Percentiles rank a stretch among this genome's conserved stretches.
phyloP scores from a whole-genome alignment of 106 monocot species.

The Dendrobium catenatum region DNA sequence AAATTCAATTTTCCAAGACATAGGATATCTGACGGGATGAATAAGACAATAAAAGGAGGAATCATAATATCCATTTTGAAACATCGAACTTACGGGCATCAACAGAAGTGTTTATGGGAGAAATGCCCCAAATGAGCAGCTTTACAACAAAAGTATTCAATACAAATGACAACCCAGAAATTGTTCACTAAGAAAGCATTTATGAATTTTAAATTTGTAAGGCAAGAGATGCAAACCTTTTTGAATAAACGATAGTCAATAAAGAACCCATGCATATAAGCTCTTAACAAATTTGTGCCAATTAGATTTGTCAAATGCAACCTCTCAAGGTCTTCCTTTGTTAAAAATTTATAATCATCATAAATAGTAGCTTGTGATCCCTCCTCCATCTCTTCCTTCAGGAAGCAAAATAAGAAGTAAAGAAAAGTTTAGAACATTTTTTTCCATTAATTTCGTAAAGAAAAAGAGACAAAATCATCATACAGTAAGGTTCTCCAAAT shows the following conservation, averaged over 20 bases:
- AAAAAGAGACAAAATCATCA: constrained; percentile 2
- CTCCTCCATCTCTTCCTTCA: constrained; percentile 95
- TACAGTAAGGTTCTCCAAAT: constrained; percentile 81
- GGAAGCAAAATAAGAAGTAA: constrained; percentile 3
- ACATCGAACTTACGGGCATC: background rate
- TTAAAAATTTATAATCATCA: constrained; percentile 86
- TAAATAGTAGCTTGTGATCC: constrained; percentile 51
- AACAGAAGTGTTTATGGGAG: background rate
- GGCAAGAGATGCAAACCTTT: constrained; percentile 40
- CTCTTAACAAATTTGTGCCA: constrained; percentile 51
- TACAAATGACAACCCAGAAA: background rate
- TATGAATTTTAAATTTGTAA: background rate
- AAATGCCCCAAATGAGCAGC: background rate
- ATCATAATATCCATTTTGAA: background rate
- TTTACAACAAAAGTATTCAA: background rate
- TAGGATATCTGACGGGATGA: background rate
- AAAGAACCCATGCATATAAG: constrained; percentile 85
- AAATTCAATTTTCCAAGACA: background rate
- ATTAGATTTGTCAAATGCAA: constrained; percentile 69
- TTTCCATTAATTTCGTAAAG: background rate
- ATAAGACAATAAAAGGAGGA: background rate
- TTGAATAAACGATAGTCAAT: constrained; percentile 64
- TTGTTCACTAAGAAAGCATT: background rate
- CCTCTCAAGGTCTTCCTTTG: constrained; percentile 81
- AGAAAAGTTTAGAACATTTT: background rate